Evolutionary conservation across 768 basidiomycete genomes (phyloP).

Genomic region (Russula earlei): DNA sequence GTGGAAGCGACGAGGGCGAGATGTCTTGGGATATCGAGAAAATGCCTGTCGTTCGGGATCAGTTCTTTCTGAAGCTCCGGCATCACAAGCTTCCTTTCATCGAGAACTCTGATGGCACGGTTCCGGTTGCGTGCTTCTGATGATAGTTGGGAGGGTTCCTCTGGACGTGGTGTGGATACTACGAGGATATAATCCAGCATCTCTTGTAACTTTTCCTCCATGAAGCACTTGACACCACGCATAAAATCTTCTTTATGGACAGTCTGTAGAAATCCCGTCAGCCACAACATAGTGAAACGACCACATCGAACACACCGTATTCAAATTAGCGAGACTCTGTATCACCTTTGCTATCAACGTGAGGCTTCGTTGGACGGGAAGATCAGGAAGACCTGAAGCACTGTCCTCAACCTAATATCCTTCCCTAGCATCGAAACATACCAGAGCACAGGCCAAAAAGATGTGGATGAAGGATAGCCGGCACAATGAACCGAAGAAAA

Average conservation of each 20-base stretch:
- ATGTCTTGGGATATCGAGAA: conserved; percentile 71
- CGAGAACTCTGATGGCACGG: conserved; percentile 45
- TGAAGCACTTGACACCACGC: conserved; percentile 66
- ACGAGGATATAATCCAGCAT: conserved; percentile 75
- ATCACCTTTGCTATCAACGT: conserved; percentile 84
- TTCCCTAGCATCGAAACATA: conserved; percentile 24
- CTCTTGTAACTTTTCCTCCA: conserved; percentile 47
- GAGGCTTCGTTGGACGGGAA: conserved; percentile 65
- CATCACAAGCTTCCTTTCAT: conserved; percentile 47
- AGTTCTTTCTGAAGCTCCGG: conserved; percentile 56
- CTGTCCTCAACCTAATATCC: background rate
- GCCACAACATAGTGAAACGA: background rate
- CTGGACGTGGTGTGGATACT: conserved; percentile 48
- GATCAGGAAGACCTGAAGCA: conserved; percentile 52
- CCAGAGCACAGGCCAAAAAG: conserved; percentile 72
- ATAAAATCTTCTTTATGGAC: conserved; percentile 76
- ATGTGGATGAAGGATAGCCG: conserved; percentile 83
- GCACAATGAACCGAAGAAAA: conserved; percentile 84
- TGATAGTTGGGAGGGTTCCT: conserved; percentile 22
- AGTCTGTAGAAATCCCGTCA: conserved; percentile 30
- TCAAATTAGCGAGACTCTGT: conserved; percentile 82
- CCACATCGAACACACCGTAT: conserved; percentile 39
- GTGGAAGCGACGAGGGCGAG: conserved; percentile 68
- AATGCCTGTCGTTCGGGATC: conserved; percentile 61
- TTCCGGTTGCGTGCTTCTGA: conserved; percentile 26